Conservation (phyloP, 2,329 filamentous ascomycete genomes). For the Cryphonectria parasitica region DNA sequence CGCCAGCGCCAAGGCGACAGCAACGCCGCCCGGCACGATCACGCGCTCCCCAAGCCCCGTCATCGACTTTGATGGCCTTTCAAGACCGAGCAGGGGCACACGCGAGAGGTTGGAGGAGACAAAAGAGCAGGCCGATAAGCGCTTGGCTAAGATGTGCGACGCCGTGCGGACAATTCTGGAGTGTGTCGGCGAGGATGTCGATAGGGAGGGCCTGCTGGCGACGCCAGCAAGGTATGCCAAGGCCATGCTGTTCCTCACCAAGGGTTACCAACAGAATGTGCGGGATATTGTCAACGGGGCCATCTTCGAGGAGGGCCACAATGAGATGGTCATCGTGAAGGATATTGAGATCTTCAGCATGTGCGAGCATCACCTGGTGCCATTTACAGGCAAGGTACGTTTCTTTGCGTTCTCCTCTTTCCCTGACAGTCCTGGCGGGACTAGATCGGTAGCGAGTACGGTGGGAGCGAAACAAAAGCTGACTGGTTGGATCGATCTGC, state of each 20-base stretch:
- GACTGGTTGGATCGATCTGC: background rate
- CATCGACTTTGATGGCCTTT: conserved; percentile 66
- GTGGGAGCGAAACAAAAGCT: background rate
- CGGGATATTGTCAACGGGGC: conserved; percentile 89
- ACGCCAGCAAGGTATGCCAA: conserved; percentile 90
- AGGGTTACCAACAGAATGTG: conserved; percentile 95
- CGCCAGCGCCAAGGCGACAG: conserved; percentile 22
- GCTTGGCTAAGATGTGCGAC: conserved; percentile 62
- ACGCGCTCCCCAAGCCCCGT: conserved; percentile 58
- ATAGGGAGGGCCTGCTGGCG: conserved; percentile 65
- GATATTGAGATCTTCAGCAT: conserved; percentile 94
- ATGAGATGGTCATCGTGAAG: conserved; percentile 96
- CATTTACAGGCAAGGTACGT: conserved; percentile 87
- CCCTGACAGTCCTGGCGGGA: background rate
- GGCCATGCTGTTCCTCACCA: conserved; percentile 93
- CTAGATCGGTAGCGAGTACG: background rate
- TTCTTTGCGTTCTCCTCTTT: too few species aligned
- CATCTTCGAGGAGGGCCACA: conserved; percentile 95
- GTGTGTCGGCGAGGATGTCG: conserved; percentile 70
- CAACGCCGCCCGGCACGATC: conserved; percentile 29
- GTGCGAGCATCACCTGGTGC: conserved; percentile 97
- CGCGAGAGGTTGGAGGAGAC: conserved; percentile 64
- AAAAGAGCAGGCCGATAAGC: conserved; percentile 52
- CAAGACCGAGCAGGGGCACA: conserved; percentile 65
- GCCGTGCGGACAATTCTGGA: conserved; percentile 70